Conservation (phyloP, 1,139 yeast genomes). For the Suhomyces coccinellae region DNA sequence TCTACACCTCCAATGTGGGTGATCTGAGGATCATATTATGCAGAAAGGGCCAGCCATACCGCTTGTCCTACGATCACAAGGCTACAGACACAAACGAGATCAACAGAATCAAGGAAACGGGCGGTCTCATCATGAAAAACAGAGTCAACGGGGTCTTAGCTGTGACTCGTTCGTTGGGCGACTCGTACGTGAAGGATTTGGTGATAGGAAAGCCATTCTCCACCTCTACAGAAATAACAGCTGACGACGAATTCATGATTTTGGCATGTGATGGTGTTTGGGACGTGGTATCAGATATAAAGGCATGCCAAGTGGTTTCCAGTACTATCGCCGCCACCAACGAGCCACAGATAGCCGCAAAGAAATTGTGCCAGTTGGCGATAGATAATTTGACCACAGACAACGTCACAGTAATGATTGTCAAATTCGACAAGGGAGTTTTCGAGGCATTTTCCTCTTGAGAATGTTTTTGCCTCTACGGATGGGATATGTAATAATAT, state of each 20-base stretch:
- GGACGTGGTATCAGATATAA: conserved; percentile 85
- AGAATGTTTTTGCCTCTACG: background rate
- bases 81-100: conserved; percentile 82
- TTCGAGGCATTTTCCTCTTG: conserved; percentile 21
- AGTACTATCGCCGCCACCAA: conserved; percentile 45
- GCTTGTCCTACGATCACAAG: conserved; percentile 92
- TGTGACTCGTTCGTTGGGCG: conserved; percentile 94
- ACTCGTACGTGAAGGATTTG: conserved; percentile 82
- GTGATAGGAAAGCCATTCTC: conserved; percentile 94
- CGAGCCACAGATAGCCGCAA: conserved; percentile 67
- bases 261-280: conserved; percentile 94
- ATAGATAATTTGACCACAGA: conserved; percentile 82
- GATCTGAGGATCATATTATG: conserved; percentile 83
- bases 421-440: conserved; percentile 53
- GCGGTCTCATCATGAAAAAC: conserved; percentile 86
- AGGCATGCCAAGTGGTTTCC: conserved; percentile 72
- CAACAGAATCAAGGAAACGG: conserved; percentile 69
- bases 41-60: conserved; percentile 68
- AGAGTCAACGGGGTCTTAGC: conserved; percentile 96
- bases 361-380: conserved; percentile 70
- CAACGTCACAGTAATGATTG: conserved; percentile 91
- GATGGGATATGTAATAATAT: conserved; percentile 3
- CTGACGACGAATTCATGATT: conserved; percentile 71
- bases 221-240: conserved; percentile 73
- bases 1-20: conserved; percentile 95